Conservation (phyloP, 1,284 basidiomycete genomes). For the Tylopilus sp. region DNA sequence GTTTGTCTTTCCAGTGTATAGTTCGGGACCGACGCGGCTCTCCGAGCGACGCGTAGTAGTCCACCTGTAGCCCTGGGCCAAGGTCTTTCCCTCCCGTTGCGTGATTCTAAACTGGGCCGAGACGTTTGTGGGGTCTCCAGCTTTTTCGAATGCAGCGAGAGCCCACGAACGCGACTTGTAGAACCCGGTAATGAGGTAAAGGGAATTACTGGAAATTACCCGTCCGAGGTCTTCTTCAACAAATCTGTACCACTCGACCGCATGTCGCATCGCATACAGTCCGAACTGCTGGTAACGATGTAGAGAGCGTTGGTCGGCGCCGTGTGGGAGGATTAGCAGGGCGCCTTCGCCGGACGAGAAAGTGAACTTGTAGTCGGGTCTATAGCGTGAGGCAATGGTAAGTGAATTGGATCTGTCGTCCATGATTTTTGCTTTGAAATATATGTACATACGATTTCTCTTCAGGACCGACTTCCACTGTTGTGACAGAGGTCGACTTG, state of each 20-base stretch:
- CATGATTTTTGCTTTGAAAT: background rate
- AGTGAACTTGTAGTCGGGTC: background rate
- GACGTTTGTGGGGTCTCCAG: background rate
- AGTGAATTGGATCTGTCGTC: too few relatives aligned
- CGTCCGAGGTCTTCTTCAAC: background rate
- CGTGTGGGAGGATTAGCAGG: slow-evolving; percentile 1
- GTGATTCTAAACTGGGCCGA: background rate
- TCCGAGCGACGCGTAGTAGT: background rate
- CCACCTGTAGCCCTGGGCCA: background rate
- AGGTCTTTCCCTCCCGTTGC: background rate
- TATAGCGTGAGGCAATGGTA: background rate
- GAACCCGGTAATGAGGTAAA: slow-evolving; percentile 8
- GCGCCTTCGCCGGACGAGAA: slow-evolving; percentile 2
- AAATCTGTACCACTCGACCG: slow-evolving; percentile 5
- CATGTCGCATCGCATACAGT: background rate
- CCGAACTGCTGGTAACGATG: background rate
- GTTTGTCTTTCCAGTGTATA: background rate
- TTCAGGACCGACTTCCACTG: background rate
- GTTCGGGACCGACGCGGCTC: background rate
- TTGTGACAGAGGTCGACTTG: background rate
- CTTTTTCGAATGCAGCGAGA: slow-evolving; percentile 3
- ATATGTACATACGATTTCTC: background rate
- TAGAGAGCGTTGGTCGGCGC: background rate
- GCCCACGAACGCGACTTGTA: slow-evolving; percentile 2
- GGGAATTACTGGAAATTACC: background rate